Base-by-base conservation (phyloP, 75 land plant species). In the Pinus taeda region DNA sequence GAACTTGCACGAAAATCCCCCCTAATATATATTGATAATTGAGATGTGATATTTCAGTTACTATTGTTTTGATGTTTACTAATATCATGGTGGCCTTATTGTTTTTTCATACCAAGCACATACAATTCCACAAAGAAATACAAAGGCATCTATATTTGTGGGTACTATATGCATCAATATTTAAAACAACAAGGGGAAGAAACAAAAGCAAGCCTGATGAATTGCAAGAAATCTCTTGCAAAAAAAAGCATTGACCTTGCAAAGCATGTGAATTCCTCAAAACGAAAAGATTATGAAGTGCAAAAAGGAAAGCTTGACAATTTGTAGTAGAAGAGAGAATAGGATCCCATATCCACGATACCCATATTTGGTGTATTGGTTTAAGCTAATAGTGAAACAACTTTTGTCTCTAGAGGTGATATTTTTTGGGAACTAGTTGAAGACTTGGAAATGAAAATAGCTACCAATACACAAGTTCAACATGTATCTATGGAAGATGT, bases 191-290 rank as follows among this genome's bases (percentile, higher is more conserved):
- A 94, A 12, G 81, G 99, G 75, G 98, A 97, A 21, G 99, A 95
- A 83, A 92, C 99, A 21, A 98, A 98, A 74, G 97, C 93, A 21
- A 98, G 99, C 15, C 94, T 97, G 99, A 97, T 94, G 98, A 96
- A 97, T 74, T 97, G 99, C 83, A 97, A 94, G 81, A 94, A 85
- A 73, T 95, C 99, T 57, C 86, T 97, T 5, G 73, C 88, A 62
- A 90, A 88, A 80, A 90, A 84, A 63, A 88, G 75, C 26, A 95
- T 93, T 20, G 92, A 94, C 80, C 80, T 90, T 72, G 84, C 4
- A 92, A 94, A 79, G 98, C 99, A 71, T 83, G 85, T 63, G 99
- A 96, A 79, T 89, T 81, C 76, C 86, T 96, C 12, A 57, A 95
- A 62, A 96, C 94, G 90, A 96, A 96, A 83, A 97, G 99, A 3